Evolutionary conservation across 805 yeast genomes (phyloP).

Genomic region (Blastobotrys muscicola): DNA sequence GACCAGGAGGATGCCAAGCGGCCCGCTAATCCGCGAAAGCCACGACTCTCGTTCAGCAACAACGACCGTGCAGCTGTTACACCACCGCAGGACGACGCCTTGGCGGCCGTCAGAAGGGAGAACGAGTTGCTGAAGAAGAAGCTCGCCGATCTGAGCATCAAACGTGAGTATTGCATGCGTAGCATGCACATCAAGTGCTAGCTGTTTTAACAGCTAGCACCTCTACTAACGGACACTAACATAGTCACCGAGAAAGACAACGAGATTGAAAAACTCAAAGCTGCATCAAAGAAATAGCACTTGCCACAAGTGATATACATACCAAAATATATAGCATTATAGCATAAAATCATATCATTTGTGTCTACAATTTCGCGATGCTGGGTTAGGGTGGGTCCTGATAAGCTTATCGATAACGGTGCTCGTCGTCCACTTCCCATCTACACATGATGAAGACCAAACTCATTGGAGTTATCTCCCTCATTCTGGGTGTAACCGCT

Average conservation of each 20-base stretch:
- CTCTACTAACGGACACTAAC: conserved; percentile 4
- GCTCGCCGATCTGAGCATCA: conserved; percentile 21
- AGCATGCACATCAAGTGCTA: neutral
- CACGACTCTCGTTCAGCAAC: too few species aligned
- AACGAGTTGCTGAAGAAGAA: conserved; percentile 24
- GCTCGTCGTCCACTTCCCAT: too few species aligned
- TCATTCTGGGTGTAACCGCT: too few species aligned
- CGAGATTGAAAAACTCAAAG: conserved; percentile 17
- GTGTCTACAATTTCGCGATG: too few species aligned
- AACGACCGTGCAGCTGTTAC: too few species aligned
- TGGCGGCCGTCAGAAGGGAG: conserved; percentile 16
- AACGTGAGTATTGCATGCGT: conserved; percentile 9
- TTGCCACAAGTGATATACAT: neutral
- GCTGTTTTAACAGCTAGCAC: neutral
- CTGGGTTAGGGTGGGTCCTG: too few species aligned
- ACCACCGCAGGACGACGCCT: conserved; percentile 8
- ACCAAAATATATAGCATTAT: neutral
- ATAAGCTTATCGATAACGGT: too few species aligned
- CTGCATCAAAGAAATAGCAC: neutral
- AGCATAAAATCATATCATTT: neutral
- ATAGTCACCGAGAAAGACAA: conserved; percentile 21
- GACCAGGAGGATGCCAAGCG: conserved; percentile 12
- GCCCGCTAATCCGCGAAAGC: conserved; percentile 1
- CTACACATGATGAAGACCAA: too few species aligned
- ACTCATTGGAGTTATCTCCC: too few species aligned